Base-by-base conservation (phyloP, 345 rosid species). In the Eutrema japonicum region DNA sequence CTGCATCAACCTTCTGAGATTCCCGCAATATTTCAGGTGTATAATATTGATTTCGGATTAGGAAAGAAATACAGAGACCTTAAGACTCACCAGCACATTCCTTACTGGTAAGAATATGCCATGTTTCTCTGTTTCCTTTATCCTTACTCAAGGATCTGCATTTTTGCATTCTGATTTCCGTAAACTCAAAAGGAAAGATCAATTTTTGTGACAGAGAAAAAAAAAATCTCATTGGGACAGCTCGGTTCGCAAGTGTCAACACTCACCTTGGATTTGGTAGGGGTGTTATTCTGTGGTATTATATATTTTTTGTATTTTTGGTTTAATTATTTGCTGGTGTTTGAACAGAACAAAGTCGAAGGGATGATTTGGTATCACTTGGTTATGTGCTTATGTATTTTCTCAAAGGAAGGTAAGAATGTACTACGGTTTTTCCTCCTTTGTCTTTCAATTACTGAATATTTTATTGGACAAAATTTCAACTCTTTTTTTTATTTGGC, bases 201-300 rank as follows among this genome's bases (percentile, higher is more conserved):
- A 18, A 18, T 18, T 18, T 18, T 18, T 18, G 22, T 18, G 22
- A 18, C 22, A 18, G 22, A 18, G 22, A 18, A 18, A 18, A 18
- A 0, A 18, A 18, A 22, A 22, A 22, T 22, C 26, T 22, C 26
- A 22, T 2, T 22, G 26, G 26, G 26, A 22, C 96, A 41, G 96
- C 96, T 68, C 89, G 96, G 29, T 90, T 88, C 76, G 96, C 96
- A 66, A 90, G 96, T 83, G 91, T 86, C 51, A 90, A 90, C 78
- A 90, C 96, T 72, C 96, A 90, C 71, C 88, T 86, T 63, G 94
- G 96, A 75, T 77, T 90, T 50, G 96, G 96, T 88, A 52, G 80
- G 85, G 13, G 32, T 64, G 33, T 29, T 52, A 10, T 48, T 36
- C 40, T 60, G 38, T 81, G 73, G 54, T 46, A 3, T 51, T 56